Base-by-base conservation (phyloP, 805 yeast genomes). In the Pichia pseudocactophila region DNA sequence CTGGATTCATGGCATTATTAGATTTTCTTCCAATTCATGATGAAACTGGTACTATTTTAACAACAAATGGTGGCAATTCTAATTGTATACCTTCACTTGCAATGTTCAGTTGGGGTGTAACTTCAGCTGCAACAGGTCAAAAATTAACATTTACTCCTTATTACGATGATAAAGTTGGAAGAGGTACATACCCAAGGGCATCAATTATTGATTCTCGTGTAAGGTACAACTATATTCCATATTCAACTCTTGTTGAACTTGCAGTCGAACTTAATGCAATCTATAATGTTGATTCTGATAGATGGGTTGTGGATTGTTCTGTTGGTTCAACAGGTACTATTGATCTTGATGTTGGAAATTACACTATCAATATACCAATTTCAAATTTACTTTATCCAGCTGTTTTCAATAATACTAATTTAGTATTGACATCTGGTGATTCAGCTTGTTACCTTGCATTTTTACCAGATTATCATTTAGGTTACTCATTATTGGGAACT, bases 261-360 rank as follows among this genome's bases (percentile, higher is more conserved):
- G 86, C 89, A 0, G 66, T 82, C 20, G 89, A 83, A 58, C 62
- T 80, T 32, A 78, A 79, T 52, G 90, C 90, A 0, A 73, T 68
- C 48, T 83, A 74, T 54, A 68, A 73, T 3, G 56, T 61, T 4
- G 63, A 65, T 6, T 53, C 66, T 7, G 64, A 63, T 19, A 52
- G 69, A 15, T 83, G 90, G 90, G 51, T 80, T 13, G 79, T 80
- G 12, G 71, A 72, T 44, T 83, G 92, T 62, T 61, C 70, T 11
- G 61, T 80, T 13, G 69, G 67, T 1, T 51, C 59, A 4, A 58
- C 69, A 19, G 87, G 85, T 2, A 61, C 70, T 0, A 42, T 83
- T 8, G 66, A 70, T 37, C 71, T 81, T 54, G 50, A 62, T 17
- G 66, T 83, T 52, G 82, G 78, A 13, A 70, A 73, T 32, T 57